Evolutionary conservation across 2,329 filamentous ascomycete species (phyloP), one percentile per base, ranked within the genome.

Genomic region (Sporothrix protearum): DNA sequence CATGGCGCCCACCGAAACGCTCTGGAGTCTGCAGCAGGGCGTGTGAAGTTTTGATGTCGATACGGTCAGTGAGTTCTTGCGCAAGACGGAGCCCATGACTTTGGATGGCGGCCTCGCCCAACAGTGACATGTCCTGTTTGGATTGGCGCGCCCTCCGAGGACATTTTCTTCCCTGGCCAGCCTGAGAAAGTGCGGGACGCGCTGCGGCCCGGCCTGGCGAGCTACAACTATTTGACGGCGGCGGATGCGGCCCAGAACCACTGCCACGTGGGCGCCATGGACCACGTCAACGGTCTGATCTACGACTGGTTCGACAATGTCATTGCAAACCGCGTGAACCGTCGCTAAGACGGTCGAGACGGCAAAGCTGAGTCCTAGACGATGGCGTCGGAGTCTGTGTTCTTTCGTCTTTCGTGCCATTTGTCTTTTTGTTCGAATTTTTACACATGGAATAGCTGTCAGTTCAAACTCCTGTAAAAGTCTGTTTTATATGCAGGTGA

Each of bases 11-110:
- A 64, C 71, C 2, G 69, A 68, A 30, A 64, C 69, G 3, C 73
- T 76, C 36, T 82, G 80, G 80, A 76, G 72, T 68, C 69, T 81
- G 25, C 75, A 78, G 49, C 79, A 81, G 71, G 79, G 80, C 4
- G 69, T 80, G 1, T 81, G 79, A 78, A 74, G 78, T 2, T 80
- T 80, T 72, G 74, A 78, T n/a, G 76, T 75, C 7, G 69, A 53
- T 28, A 68, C 66, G 16, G 47, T 68, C 10, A 69, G 66, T 22
- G 67, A 69, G 59, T 73, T 71, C 53, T 36, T 73, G 30, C 63
- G 19, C 42, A 36, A 36, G 22, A 16, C 66, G n/a, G 39, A 64
- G 47, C 53, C 71, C 25, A 73, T 73, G 71, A 73, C 69, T 25
- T 64, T 73, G 10, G 51, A 69, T 25, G 64, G 59, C 8, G 36